Base-by-base conservation (phyloP, 805 yeast species). In the Lipomyces sp. region DNA sequence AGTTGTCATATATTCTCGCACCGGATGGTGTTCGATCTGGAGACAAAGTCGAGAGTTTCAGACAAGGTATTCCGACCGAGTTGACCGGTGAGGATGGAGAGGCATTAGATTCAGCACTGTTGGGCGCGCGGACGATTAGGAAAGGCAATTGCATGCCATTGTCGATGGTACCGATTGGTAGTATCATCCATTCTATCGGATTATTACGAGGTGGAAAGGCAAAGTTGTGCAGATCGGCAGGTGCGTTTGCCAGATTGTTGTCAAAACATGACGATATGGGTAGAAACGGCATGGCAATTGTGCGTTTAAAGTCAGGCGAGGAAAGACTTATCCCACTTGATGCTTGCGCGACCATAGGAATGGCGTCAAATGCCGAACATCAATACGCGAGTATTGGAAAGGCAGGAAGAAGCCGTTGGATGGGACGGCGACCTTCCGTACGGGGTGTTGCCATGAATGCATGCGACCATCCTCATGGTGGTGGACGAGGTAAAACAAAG, bases 401-500 rank as follows among this genome's bases (percentile, higher is more conserved):
- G 79, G 99, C 99, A 32, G 99, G 99, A 75, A 87, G 98, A 79
- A 83, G 89, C 62, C 88, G 99, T 78, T 89, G 92, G 83, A 82
- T 90, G 76, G 99, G 98, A 70, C 88, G 89, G 75, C 87, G 98
- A 79, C 99, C 99, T 48, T 86, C 88, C 60, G 98, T 93, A 51
- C 89, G 99, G 83, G 99, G 99, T 85, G 90, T 92, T 73, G 98
- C 99, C 59, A 92, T 91, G 97, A 95, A 95, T 81, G 95, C 95
- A 71, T 86, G 88, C 77, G 98, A 95, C 80, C 99, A 95, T 82
- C 99, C 99, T 71, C 93, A 92, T 76, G 99, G 99, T 84, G 99
- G 99, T 88, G 99, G 99, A 81, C 88, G 99, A 85, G 99, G 99
- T 86, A 95, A 95, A 80, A 90, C 97, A 68, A 95, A 95, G 87